Evolutionary conservation across 805 yeast species (phyloP).

Genomic region (Myxozyma mucilagina): DNA sequence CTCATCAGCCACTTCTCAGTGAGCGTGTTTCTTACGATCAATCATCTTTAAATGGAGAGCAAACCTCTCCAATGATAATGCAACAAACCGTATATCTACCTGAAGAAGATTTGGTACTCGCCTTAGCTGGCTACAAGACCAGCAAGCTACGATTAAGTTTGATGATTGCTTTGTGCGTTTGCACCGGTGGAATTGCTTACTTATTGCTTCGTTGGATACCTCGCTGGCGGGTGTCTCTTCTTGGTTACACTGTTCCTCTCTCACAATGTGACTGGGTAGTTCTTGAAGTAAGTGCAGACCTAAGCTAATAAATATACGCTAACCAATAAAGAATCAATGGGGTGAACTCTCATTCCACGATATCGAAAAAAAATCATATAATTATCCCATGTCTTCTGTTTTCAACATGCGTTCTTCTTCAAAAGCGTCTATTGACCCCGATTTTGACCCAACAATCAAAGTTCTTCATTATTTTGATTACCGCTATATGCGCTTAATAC

Average conservation of each 20-base stretch:
- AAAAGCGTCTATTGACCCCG: slow-evolving; percentile 34
- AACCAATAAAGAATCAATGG: slow-evolving; percentile 59
- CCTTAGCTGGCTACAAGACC: slow-evolving; percentile 84
- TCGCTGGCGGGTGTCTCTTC: slow-evolving; percentile 61
- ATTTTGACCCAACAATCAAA: slow-evolving; percentile 67
- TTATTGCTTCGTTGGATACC: slow-evolving; percentile 86
- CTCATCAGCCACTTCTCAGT: slow-evolving; percentile 4
- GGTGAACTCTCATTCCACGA: slow-evolving; percentile 72
- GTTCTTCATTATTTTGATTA: slow-evolving; percentile 70
- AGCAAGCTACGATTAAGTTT: slow-evolving; percentile 48
- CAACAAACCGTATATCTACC: slow-evolving; percentile 85
- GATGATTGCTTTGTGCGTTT: slow-evolving; percentile 56
- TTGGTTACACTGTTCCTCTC: slow-evolving; percentile 66
- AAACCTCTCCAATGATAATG: slow-evolving; percentile 4
- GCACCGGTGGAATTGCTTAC: slow-evolving; percentile 72
- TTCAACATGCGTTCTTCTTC: slow-evolving; percentile 41
- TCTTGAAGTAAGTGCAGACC: slow-evolving; percentile 50
- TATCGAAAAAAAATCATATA: slow-evolving; percentile 62
- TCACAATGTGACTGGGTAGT: slow-evolving; percentile 91
- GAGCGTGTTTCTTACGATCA: slow-evolving; percentile 9
- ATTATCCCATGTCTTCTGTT: slow-evolving; percentile 69
- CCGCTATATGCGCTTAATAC: slow-evolving; percentile 78
- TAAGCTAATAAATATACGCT: neutral
- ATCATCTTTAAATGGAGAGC: neutral
- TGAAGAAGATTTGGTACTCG: slow-evolving; percentile 92